Evolutionary conservation across 2,329 filamentous ascomycete genomes (phyloP).

Genomic region (Fusarium hainanense): DNA sequence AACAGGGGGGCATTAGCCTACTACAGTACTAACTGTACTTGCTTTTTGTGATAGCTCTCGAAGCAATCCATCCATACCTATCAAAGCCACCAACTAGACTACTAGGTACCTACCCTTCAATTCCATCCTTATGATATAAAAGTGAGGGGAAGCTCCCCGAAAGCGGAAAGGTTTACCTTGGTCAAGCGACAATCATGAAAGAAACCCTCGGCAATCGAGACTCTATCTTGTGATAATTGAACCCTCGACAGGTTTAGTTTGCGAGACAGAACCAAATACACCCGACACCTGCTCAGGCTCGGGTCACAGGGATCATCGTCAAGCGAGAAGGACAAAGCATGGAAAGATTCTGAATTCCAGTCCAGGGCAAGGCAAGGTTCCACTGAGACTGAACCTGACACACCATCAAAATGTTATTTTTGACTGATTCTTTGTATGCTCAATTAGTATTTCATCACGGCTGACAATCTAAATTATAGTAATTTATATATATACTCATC

Average conservation of each 20-base stretch:
- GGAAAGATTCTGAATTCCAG: background rate
- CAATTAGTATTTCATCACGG: background rate
- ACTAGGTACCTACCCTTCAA: background rate
- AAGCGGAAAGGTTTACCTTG: constrained; percentile 27
- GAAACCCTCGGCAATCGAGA: constrained; percentile 19
- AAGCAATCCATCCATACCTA: background rate
- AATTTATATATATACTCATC: background rate
- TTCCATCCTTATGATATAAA: background rate
- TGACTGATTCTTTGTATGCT: background rate
- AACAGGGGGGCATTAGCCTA: background rate
- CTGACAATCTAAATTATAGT: background rate
- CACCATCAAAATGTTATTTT: background rate
- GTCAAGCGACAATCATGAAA: background rate
- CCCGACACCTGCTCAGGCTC: background rate
- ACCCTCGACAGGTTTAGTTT: constrained; percentile 25
- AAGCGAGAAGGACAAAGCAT: constrained; percentile 7
- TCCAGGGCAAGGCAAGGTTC: background rate
- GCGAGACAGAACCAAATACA: constrained; percentile 7
- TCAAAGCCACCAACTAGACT: background rate
- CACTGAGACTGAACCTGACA: constrained; percentile 4
- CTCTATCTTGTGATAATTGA: constrained; percentile 31
- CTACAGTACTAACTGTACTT: background rate
- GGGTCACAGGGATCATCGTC: constrained; percentile 12
- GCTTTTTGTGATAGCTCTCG: constrained; percentile 2
- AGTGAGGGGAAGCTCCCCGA: constrained; percentile 34